Conservation (phyloP, 176 grass and related monocot genomes). For the Olyra latifolia region DNA sequence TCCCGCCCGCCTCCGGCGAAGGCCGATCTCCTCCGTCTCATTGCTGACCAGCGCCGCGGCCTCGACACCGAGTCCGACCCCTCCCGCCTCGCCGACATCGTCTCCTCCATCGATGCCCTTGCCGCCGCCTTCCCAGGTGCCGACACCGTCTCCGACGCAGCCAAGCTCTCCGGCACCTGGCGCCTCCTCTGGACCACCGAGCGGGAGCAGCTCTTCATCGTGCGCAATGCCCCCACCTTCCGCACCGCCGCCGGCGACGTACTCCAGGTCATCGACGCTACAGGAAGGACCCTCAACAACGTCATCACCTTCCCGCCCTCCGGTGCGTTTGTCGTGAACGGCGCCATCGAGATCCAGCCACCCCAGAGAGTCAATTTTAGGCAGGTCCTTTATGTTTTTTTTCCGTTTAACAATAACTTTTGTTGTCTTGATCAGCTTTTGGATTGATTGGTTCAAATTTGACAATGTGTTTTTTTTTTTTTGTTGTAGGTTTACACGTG, state of each 20-base stretch:
- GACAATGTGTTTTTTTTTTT: background rate
- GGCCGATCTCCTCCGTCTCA: constrained; percentile 66
- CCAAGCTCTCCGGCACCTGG: constrained; percentile 74
- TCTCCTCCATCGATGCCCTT: constrained; percentile 70
- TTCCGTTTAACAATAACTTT: background rate
- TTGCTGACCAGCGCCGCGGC: constrained; percentile 76
- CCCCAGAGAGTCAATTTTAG: constrained; percentile 93
- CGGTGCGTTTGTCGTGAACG: constrained; percentile 76
- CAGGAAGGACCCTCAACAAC: constrained; percentile 59
- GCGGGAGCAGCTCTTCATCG: constrained; percentile 96
- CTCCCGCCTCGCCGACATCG: constrained; percentile 65
- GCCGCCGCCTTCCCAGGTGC: constrained; percentile 27
- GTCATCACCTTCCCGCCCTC: constrained; percentile 92
- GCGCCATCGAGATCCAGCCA: constrained; percentile 59
- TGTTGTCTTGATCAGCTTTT: background rate
- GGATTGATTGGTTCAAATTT: background rate
- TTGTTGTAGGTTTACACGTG: constrained; percentile 71
- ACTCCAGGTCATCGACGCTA: constrained; percentile 87
- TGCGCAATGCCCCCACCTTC: constrained; percentile 69
- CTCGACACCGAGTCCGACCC: constrained; percentile 67
- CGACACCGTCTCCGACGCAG: constrained; percentile 52
- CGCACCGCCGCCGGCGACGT: constrained; percentile 84
- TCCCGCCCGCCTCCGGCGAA: constrained; percentile 51
- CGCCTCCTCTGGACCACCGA: constrained; percentile 94
- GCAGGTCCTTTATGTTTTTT: constrained; percentile 11